Evolutionary conservation across 306 rosid genomes (phyloP).

Genomic region (Comarum palustre): DNA sequence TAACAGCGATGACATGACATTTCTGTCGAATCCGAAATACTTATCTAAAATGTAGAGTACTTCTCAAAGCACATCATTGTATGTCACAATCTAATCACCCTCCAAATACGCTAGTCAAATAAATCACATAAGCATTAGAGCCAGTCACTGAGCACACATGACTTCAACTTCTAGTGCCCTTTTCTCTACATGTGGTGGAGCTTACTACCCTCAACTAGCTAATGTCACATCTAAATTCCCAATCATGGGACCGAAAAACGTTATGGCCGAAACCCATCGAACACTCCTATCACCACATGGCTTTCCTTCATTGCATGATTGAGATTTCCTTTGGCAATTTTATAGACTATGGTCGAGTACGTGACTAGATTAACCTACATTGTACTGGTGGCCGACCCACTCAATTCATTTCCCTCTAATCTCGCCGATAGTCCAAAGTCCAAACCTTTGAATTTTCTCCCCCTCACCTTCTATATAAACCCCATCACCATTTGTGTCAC

Average conservation of each 20-base stretch:
- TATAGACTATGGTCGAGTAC: constrained; percentile 22
- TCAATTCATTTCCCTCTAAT: constrained; percentile 60
- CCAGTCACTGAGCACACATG: neutral
- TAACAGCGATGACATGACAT: neutral
- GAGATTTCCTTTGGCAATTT: neutral
- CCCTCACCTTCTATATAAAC: neutral
- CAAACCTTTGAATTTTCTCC: constrained; percentile 7
- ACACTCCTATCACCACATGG: neutral
- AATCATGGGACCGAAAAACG: neutral
- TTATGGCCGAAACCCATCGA: neutral
- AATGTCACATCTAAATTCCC: neutral
- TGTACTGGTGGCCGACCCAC: constrained; percentile 21
- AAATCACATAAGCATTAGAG: neutral
- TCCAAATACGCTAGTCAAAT: neutral
- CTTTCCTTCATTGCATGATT: neutral
- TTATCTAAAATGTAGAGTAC: neutral
- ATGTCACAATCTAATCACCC: constrained; percentile 11
- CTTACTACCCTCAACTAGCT: neutral
- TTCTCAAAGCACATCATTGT: neutral
- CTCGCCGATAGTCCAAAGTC: constrained; percentile 49
- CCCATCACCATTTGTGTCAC: neutral
- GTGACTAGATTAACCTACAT: constrained; percentile 21
- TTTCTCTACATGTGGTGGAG: neutral
- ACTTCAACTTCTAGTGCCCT: neutral
- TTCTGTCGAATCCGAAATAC: neutral